A percentile compares a stretch with the other conserved stretches of the same genome.
phyloP scores from a whole-genome alignment of 768 basidiomycete species.

The Collybia sordida region DNA sequence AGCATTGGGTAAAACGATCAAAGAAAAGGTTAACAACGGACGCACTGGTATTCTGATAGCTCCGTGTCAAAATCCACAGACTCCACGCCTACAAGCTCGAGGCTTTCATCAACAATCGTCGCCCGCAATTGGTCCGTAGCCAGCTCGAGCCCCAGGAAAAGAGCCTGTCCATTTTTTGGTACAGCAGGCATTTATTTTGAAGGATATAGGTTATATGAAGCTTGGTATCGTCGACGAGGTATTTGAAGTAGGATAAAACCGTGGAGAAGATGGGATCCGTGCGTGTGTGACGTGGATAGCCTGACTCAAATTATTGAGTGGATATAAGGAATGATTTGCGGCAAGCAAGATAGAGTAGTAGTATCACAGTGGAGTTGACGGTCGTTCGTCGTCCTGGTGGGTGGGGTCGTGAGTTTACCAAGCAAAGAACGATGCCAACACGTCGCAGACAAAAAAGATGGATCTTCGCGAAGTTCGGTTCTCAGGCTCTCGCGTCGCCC shows the following conservation, averaged over 20 bases:
- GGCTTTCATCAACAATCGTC: slow-evolving; percentile 78
- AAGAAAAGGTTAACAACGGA: slow-evolving; percentile 20
- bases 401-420: slow-evolving; percentile 6
- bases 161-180: slow-evolving; percentile 44
- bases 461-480: slow-evolving; percentile 13
- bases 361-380: not conserved
- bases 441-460: slow-evolving; percentile 15
- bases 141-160: slow-evolving; percentile 86
- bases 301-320: slow-evolving; percentile 7
- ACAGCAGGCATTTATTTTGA: slow-evolving; percentile 40
- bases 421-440: slow-evolving; percentile 13
- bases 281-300: slow-evolving; percentile 10
- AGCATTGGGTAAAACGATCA: slow-evolving; percentile 8
- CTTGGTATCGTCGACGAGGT: slow-evolving; percentile 20
- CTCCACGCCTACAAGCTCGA: slow-evolving; percentile 82
- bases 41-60: slow-evolving; percentile 79
- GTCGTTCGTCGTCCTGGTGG: slow-evolving; percentile 6
- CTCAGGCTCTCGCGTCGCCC: slow-evolving; percentile 18
- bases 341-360: not conserved
- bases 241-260: slow-evolving; percentile 13
- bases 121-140: slow-evolving; percentile 83
- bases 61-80: slow-evolving; percentile 83
- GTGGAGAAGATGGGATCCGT: not conserved
- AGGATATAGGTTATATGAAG: slow-evolving; percentile 9
- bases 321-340: not conserved